Conservation (phyloP, 805 yeast species). For the Schwanniomyces polymorphus region DNA sequence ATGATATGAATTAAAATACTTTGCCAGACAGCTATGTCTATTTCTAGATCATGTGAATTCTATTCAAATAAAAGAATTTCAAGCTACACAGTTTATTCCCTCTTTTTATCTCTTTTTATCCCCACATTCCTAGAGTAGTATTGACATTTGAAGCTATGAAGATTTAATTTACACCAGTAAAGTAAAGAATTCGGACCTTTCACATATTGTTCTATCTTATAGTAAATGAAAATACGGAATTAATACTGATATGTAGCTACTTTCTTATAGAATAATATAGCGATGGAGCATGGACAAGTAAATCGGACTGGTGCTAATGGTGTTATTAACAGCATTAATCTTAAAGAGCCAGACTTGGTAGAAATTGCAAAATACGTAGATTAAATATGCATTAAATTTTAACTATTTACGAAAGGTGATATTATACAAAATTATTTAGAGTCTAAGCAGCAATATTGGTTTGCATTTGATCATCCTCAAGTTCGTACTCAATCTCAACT, state of each 20-base stretch:
- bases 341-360: constrained; percentile 7
- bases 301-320: constrained; percentile 7
- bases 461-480: constrained; percentile 47
- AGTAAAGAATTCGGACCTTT: constrained; percentile 7
- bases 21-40: constrained; percentile 7
- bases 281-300: constrained; percentile 4
- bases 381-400: constrained; percentile 1
- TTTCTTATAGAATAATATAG: not conserved
- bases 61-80: constrained; percentile 4
- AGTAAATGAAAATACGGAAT: not conserved
- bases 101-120: constrained; percentile 2
- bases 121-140: constrained; percentile 3
- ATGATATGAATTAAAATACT: constrained; percentile 3
- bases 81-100: constrained; percentile 1
- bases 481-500: constrained; percentile 83
- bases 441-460: constrained; percentile 31
- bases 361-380: constrained; percentile 1
- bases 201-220: constrained; percentile 4
- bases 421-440: constrained; percentile 6
- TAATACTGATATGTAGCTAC: constrained; percentile 1
- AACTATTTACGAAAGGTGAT: not conserved
- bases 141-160: constrained; percentile 5
- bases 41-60: constrained; percentile 4
- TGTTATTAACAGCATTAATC: constrained; percentile 4
- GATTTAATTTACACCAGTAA: constrained; percentile 8